Evolutionary conservation across 225 moss, liverwort and hornwort genomes (phyloP).

Genomic region (Pleurozium schreberi): DNA sequence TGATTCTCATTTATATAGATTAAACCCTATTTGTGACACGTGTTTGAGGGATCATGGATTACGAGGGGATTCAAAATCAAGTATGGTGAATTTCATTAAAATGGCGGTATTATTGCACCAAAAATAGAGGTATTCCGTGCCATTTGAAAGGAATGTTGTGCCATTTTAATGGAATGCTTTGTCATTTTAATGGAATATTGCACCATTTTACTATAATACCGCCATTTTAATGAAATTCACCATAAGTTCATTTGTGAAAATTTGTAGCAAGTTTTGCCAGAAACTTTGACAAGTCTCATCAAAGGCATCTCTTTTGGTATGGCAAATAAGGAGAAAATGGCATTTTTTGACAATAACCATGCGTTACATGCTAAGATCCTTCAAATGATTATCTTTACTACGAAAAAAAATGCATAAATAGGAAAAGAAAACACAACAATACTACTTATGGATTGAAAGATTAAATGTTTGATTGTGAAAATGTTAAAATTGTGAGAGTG

Average conservation of each 20-base stretch:
- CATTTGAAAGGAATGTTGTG: no score
- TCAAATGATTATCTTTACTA: neutral
- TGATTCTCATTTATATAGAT: no score
- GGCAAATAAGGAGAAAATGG: neutral
- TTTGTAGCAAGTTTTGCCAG: neutral
- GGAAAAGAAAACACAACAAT: neutral
- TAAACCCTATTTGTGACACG: neutral
- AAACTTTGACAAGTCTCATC: neutral
- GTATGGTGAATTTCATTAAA: no score
- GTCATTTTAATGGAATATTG: no score
- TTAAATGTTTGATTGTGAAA: neutral
- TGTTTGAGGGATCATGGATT: neutral
- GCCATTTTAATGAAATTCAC: no score
- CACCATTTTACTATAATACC: no score
- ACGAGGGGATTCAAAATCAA: neutral
- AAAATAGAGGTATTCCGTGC: no score
- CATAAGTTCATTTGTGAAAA: no score
- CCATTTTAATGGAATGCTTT: no score
- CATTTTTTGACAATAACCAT: neutral
- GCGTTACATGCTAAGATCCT: neutral
- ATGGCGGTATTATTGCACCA: no score
- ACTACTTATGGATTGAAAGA: neutral
- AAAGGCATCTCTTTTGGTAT: neutral
- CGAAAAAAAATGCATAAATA: neutral
- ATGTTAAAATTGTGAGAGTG: neutral